Base-by-base conservation (phyloP, 176 grass and related monocot species). In the Cenchrus americanus region DNA sequence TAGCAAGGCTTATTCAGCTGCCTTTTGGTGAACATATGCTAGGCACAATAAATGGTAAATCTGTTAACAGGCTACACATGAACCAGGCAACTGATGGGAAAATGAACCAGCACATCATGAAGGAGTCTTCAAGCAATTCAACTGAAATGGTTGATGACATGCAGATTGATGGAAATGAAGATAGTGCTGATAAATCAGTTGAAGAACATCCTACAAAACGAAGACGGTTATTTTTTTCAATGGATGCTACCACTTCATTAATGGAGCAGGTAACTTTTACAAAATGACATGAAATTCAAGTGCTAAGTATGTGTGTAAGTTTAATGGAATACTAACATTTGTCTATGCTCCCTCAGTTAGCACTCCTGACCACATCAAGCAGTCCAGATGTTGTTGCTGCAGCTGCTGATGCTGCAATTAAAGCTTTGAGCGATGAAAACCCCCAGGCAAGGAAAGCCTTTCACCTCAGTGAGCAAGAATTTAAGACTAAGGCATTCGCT, bases 1-100 rank as follows among this genome's bases (percentile, higher is more conserved):
- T 99, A 73, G 91, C 97, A 70, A 94, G 87, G 86, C 93, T 99
- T 71, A 92, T 96, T 87, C 93, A 99, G 62, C 78, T 99, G 73
- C 97, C 97, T 82, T 96, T 99, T 55, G 91, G 93, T 43, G 97
- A 99, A 57, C 97, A 96, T 88, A 92, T 99, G 82, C 76, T 96
- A 78, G 81, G 83, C 15, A 83, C 75, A 14, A 83, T 92, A 73
- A 90, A 90, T 84, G 88, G 83, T 66, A 85, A 90, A 96, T 83
- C 69, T 81, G 88, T 87, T 83, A 77, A 22, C 82, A 86, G 84
- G 55, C 77, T 84, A 42, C 88, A 76, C 30, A 78, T 58, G 63
- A 82, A 40, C 51, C 88, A 91, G 83, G 9, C 75, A 81, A 69
- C 67, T 51, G 85, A 86, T 86, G 52, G 67, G 65, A 86, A 81